Base-by-base conservation (phyloP, 768 basidiomycete genomes). In the Cystobasidium ongulense region DNA sequence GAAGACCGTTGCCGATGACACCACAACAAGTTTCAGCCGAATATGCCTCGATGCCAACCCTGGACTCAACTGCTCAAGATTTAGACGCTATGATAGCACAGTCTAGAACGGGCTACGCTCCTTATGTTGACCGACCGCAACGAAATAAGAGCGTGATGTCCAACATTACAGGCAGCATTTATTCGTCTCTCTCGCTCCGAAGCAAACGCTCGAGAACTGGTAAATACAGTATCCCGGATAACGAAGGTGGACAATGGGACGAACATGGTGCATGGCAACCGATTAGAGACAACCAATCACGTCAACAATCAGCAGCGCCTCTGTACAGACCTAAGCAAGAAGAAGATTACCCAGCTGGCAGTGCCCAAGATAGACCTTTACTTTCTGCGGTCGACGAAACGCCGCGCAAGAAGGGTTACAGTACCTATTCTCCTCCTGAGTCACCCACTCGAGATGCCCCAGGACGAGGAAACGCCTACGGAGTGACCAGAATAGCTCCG, bases 51-150 rank as follows among this genome's bases (percentile, higher is more conserved):
- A 54, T 35, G 33, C 33, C 52, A 25, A 57, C 68, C 1, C 10
- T 71, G 27, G 27, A 31, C 33, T 71, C 68, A 4, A 52, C 54
- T 5, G 27, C 50, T 29, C 33, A 54, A 13, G 68, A 71, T 46
- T 35, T 71, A 13, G 53, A 71, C 59, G 68, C 68, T 25, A 71
- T 71, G 68, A 71, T 71, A 13, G 68, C 68, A 36, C 53, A 71
- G 21, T 71, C 68, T 1, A 46, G 68, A n/a, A 71, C 68, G 17
- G 68, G 53, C 27, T 59, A 71, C 35, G 54, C 52, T 18, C 13
- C 68, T 1, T 38, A 61, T 43, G 25, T 11, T 13, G 27, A 7
- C 13, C 63, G 63, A 10, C 43, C 68, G 5, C 21, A 71, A 39
- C 4, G 43, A 13, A 41, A 29, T 27, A 50, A 43, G 35, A 71